Conservation (phyloP, 2,329 filamentous ascomycete genomes). For the Botrytis fragariae region DNA sequence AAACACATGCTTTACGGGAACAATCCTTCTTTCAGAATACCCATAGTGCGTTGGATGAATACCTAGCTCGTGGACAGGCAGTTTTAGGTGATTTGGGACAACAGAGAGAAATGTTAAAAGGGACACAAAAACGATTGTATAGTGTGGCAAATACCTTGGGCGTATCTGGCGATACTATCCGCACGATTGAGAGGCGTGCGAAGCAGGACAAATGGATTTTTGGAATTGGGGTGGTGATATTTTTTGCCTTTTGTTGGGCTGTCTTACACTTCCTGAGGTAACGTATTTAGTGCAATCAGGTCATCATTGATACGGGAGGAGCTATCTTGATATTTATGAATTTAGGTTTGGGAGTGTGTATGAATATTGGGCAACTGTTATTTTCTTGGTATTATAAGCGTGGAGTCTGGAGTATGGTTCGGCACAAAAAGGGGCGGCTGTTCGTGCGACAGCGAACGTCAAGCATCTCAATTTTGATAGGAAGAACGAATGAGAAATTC, state of each 20-base stretch:
- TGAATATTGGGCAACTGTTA: background rate
- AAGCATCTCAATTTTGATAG: background rate
- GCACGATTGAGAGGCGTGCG: conserved; percentile 90
- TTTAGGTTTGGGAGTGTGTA: background rate
- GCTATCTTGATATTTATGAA: background rate
- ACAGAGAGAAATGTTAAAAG: conserved; percentile 93
- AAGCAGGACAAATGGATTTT: conserved; percentile 99
- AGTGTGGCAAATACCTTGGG: conserved; percentile 92
- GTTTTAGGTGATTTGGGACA: conserved; percentile 85
- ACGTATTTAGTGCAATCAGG: background rate
- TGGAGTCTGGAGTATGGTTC: conserved; percentile 9
- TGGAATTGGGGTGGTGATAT: conserved; percentile 78
- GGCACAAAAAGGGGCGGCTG: background rate
- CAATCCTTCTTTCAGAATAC: conserved; percentile 83
- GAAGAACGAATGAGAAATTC: background rate
- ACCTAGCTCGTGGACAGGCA: conserved; percentile 84
- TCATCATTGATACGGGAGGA: background rate
- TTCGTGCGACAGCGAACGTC: background rate
- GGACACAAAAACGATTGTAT: conserved; percentile 86
- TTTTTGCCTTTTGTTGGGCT: conserved; percentile 89
- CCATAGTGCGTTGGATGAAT: conserved; percentile 86
- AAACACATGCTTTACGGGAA: conserved; percentile 82
- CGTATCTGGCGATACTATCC: conserved; percentile 91
- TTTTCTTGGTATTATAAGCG: background rate
- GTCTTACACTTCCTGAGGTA: conserved; percentile 80